Base-by-base conservation (phyloP, 2,329 filamentous ascomycete genomes). In the Colletotrichum cordylinicola region DNA sequence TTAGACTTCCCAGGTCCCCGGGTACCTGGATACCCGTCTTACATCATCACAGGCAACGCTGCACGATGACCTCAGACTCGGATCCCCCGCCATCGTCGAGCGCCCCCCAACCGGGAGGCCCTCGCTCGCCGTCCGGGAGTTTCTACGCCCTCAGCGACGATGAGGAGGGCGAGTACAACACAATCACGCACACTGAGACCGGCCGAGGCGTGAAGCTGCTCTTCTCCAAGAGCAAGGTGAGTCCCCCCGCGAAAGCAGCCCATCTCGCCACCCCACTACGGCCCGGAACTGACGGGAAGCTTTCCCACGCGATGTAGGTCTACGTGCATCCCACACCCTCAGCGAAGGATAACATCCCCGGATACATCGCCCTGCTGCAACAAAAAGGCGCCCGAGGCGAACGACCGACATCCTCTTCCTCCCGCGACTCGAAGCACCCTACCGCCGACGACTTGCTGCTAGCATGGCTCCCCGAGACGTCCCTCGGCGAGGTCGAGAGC, bases 61-160 rank as follows among this genome's bases (percentile, higher is more conserved):
- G 66, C 60, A 60, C 65, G 43, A 76, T 78, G 77, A 76, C 67
- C 78, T 80, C 78, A 76, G 74, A 68, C 69, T 72, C 37, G 33
- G 69, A 66, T 67, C 76, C 78, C 71, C 61, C 76, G 71, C 67
- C 68, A 68, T 70, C 75, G 39, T 55, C 67, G 39, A 76, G 37
- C 31, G 75, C 60, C 60, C 74, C 76, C 52, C 78, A 77, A 67
- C 82, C 81, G 33, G 85, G 80, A 48, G 85, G 86, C 70, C 81
- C 89, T 67, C 80, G 92, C 16, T 98, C 96, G 43, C 96, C 96
- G 3, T 91, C 94, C 4, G 95, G 93, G 68, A 98, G 95, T 81
- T 97, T 96, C 88, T 98, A 98, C 88, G 96, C 96, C 82, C 89
- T 98, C 89, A 98, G 95, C 85, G 98, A 99, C 87, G 96, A 98